Evolutionary conservation across 441 rosid species (phyloP).

Genomic region (Iberis amara): DNA sequence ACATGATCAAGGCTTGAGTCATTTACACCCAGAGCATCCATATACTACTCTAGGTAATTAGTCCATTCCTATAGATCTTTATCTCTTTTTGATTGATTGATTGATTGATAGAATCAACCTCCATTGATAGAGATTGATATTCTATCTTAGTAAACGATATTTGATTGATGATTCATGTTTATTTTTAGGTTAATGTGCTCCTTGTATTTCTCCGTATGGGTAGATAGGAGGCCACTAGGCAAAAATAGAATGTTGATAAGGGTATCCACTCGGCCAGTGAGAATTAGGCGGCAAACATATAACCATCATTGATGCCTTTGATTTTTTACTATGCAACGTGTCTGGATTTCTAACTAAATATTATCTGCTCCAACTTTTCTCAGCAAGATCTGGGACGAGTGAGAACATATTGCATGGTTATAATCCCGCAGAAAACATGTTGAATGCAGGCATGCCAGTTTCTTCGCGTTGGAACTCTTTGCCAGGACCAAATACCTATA

Average conservation of each 20-base stretch:
- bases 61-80: constrained; percentile 3
- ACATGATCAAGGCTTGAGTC: constrained; percentile 65
- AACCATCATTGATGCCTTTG: not conserved
- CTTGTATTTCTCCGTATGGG: constrained; percentile 10
- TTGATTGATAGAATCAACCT: not conserved
- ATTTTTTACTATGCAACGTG: not conserved
- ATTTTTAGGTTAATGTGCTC: constrained; percentile 9
- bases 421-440: constrained; percentile 51
- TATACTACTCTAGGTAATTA: constrained; percentile 45
- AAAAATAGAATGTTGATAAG: constrained; percentile 1
- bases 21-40: constrained; percentile 52
- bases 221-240: constrained; percentile 13
- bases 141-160: constrained; percentile 9
- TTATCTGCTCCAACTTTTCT: constrained; percentile 20
- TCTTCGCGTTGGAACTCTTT: constrained; percentile 61
- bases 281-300: constrained; percentile 5
- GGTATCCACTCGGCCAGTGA: constrained; percentile 10
- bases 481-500: constrained; percentile 49
- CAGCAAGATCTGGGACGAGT: constrained; percentile 50
- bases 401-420: constrained; percentile 51
- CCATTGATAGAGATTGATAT: not conserved
- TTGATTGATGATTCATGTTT: constrained; percentile 14
- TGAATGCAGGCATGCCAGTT: constrained; percentile 48
- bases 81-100: constrained; percentile 3
- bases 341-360: constrained; percentile 20